Percentiles rank a stretch among this genome's conserved stretches.
These are phyloP conservation scores for Quercus engelmannii DNA, from an alignment of 306 rosid species.

Conservation along the genomic window DNA sequence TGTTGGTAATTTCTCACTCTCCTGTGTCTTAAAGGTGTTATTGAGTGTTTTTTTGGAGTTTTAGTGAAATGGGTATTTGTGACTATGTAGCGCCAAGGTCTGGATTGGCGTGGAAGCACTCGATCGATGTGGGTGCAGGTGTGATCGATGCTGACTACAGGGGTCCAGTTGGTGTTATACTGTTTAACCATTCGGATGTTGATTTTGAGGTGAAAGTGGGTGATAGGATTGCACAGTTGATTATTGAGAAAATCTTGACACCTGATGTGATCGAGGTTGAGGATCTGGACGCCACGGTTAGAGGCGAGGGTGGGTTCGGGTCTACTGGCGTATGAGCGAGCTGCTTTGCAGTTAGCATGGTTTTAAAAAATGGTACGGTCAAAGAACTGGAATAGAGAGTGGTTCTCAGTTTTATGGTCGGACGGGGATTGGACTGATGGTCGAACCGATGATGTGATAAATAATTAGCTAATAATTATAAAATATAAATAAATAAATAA, in stretches of 20 bases:
- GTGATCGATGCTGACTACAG: constrained; percentile 88
- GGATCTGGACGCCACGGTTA: constrained; percentile 62
- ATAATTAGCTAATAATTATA: too few relatives aligned
- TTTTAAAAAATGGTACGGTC: too few relatives aligned
- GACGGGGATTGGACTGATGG: too few relatives aligned
- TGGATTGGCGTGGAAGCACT: constrained; percentile 77
- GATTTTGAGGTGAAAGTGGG: constrained; percentile 71
- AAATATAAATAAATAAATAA: too few relatives aligned
- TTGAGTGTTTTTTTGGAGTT: too few relatives aligned
- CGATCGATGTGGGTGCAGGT: too few relatives aligned
- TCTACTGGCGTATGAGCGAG: constrained; percentile 70
- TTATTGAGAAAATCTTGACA: constrained; percentile 61
- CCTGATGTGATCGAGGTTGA: constrained; percentile 60
- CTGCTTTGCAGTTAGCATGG: too few relatives aligned
- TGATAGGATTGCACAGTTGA: constrained; percentile 80
- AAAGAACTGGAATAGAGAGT: too few relatives aligned
- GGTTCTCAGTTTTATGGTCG: too few relatives aligned
- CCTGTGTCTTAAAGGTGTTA: too few relatives aligned
- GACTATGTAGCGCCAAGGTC: constrained; percentile 59
- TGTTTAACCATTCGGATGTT: constrained; percentile 66
- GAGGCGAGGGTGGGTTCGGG: constrained; percentile 84
- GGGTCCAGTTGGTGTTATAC: constrained; percentile 71
- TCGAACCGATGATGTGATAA: too few relatives aligned
- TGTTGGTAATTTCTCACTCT: constrained; percentile 24
- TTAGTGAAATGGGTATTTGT: background rate